These are phyloP conservation scores for Sutorius eximius DNA, from an alignment of 1,284 basidiomycete species.

Conservation along the genomic window DNA sequence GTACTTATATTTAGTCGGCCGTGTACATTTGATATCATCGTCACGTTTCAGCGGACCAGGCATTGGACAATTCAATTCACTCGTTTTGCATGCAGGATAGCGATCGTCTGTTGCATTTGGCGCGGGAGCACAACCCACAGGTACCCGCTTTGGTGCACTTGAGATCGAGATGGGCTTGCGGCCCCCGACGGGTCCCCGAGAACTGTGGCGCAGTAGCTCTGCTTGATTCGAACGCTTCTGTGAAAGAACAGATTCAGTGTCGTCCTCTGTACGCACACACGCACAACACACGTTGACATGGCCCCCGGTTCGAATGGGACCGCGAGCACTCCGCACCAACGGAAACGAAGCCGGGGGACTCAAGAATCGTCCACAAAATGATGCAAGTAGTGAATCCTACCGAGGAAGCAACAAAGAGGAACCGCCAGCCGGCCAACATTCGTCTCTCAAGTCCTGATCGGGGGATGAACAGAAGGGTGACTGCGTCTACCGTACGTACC, in stretches of 20 bases:
- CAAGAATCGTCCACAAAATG: neutral
- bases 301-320: neutral
- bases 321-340: neutral
- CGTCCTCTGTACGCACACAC: neutral
- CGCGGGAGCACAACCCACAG: neutral
- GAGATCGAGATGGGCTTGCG: neutral
- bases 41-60: slow-evolving; percentile 20
- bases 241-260: neutral
- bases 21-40: slow-evolving; percentile 21
- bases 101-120: neutral
- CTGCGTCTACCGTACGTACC: neutral
- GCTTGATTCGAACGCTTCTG: neutral
- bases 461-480: neutral
- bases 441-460: neutral
- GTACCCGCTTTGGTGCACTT: no score
- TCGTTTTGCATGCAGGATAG: slow-evolving; percentile 15
- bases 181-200: slow-evolving; percentile 15
- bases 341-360: neutral
- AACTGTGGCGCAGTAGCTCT: neutral
- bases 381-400: neutral
- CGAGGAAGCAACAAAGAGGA: neutral
- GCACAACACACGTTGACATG: neutral
- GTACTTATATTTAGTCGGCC: slow-evolving; percentile 7
- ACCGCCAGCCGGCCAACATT: neutral
- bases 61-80: slow-evolving; percentile 16